Evolutionary conservation across 768 basidiomycete genomes (phyloP).

Genomic region (Suillus cothurnatus): DNA sequence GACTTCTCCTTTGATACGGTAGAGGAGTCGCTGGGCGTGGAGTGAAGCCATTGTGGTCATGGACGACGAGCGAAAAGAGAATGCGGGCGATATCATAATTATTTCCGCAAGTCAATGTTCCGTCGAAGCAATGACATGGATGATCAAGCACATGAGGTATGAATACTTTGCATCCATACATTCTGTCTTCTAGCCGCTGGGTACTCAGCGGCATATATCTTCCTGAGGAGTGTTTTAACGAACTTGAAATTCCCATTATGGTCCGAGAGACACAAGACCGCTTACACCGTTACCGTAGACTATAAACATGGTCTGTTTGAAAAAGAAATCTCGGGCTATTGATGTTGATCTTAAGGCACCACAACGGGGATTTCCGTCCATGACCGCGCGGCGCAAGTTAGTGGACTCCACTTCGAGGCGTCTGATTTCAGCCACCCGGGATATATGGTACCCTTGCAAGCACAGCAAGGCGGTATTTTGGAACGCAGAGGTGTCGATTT

Average conservation of each 20-base stretch:
- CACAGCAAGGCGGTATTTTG: constrained; percentile 82
- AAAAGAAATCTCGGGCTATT: not conserved
- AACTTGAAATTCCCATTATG: constrained; percentile 92
- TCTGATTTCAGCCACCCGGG: constrained; percentile 89
- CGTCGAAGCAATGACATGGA: constrained; percentile 98
- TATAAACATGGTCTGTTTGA: constrained; percentile 71
- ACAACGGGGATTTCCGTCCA: constrained; percentile 97
- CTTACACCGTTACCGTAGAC: constrained; percentile 95
- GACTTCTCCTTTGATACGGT: constrained; percentile 76
- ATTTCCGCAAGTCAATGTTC: constrained; percentile 83
- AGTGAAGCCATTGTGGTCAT: constrained; percentile 96
- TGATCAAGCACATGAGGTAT: constrained; percentile 94
- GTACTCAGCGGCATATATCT: constrained; percentile 82
- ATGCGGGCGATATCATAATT: constrained; percentile 96
- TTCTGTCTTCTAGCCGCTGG: constrained; percentile 61
- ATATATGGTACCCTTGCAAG: constrained; percentile 92
- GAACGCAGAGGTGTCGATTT: constrained; percentile 84
- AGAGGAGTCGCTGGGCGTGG: constrained; percentile 69
- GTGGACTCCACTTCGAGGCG: constrained; percentile 60
- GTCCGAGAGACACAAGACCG: constrained; percentile 89
- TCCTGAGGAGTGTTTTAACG: constrained; percentile 70
- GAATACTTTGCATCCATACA: constrained; percentile 20
- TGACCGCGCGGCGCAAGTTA: constrained; percentile 87
- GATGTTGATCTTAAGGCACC: constrained; percentile 55
- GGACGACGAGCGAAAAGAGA: constrained; percentile 95